Evolutionary conservation across 179 eudicot genomes (phyloP), one percentile per base, ranked within the genome.

Genomic region (Pouteria campechiana): DNA sequence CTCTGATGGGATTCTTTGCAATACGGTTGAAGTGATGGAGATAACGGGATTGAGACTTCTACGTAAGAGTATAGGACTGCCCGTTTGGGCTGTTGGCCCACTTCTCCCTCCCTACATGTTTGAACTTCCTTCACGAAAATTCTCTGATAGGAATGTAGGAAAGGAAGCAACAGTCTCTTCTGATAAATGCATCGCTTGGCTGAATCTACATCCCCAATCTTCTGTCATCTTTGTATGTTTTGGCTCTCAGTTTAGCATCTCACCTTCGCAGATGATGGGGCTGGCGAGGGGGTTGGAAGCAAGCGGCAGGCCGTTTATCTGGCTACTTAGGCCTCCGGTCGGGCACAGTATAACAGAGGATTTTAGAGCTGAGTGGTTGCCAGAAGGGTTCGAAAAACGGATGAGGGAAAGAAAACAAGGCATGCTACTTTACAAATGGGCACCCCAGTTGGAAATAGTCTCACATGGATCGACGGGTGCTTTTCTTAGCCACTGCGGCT

Each of bases 1-100:
- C 2, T 58, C 78, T 11, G 40, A 48, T 23, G 93, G 82, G 1
- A 76, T 75, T 77, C 48, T 90, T 10, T 71, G 78, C 47, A 81
- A 85, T 52, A 60, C 84, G 0, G 74, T 61, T 3, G 87, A 76
- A 46, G 93, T 76, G 42, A 67, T 76, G 8, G 95, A 90, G 37
- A 79, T 83, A n/a, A 15, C 67, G 0, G 98, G 95, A 5, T 32
- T 85, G 20, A 48, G 73, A 6, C 28, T 69, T 3, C 44, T 81
- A 0, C 49, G 56, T 4, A 68, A 79, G 4, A 68, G 49, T 17
- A n/a, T 55, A 3, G 76, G 67, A 33, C 39, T 54, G 4, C 83
- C 90, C 0, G 64, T 81, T 17, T 84, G 95, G 93, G 63, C 71
- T 5, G 36, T 85, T 8, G 95, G 93, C 0, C 93, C 93, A 1